Evolutionary conservation across 73 alveolate species (phyloP).

Genomic region (Blepharisma stoltei): DNA sequence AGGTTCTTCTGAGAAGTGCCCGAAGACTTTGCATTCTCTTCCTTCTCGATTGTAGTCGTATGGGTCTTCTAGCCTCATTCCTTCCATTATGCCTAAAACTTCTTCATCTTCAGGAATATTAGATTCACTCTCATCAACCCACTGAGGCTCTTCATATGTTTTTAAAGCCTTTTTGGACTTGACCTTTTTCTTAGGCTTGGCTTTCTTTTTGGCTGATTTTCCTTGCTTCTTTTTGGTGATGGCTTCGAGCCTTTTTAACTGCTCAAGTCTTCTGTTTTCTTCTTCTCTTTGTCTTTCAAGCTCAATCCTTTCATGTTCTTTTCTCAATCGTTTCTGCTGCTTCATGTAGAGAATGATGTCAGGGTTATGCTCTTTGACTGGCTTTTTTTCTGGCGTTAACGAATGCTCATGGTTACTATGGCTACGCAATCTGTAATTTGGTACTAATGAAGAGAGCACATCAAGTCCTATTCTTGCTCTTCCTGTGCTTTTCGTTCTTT

Average conservation of each 20-base stretch:
- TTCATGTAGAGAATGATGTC: neutral
- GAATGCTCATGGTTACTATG: no score
- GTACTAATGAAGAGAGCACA: neutral
- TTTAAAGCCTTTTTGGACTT: neutral
- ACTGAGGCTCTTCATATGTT: neutral
- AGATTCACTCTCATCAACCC: neutral
- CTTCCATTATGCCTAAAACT: neutral
- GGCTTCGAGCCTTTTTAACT: neutral
- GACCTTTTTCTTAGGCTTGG: neutral
- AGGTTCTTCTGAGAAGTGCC: neutral
- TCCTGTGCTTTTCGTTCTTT: conserved; percentile 24
- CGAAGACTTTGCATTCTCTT: conserved; percentile 23
- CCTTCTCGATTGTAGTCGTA: neutral
- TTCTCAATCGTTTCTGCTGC: neutral
- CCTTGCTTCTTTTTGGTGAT: neutral
- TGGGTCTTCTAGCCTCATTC: neutral
- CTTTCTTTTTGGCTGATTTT: neutral
- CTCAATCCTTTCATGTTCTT: neutral
- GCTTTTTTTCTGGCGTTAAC: neutral
- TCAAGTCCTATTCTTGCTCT: conserved; percentile 21
- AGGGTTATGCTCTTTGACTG: neutral
- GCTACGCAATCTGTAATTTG: no score
- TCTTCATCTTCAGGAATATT: conserved; percentile 19
- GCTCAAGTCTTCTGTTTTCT: neutral
- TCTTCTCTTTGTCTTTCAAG: conserved; percentile 11